These are phyloP conservation scores for Ilyonectria sp. DNA, from an alignment of 2,329 filamentous ascomycete species.

Conservation along the genomic window DNA sequence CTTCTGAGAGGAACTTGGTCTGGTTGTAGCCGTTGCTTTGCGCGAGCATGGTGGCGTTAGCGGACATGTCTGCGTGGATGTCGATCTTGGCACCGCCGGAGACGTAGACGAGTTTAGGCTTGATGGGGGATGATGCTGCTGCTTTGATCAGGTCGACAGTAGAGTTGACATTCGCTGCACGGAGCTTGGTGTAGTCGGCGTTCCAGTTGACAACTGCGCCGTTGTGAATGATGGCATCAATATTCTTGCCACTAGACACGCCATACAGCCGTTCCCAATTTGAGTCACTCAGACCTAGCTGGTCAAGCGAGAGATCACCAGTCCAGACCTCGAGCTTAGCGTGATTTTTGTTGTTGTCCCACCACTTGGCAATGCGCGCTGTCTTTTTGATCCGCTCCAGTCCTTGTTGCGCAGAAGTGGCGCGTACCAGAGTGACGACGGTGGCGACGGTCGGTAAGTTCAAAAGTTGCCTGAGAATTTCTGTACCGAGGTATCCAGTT, in stretches of 20 bases:
- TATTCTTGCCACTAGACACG: conserved; percentile 62
- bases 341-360: conserved; percentile 23
- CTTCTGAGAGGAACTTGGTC: conserved; percentile 36
- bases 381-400: conserved; percentile 30
- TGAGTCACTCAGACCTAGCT: conserved; percentile 76
- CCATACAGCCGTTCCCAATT: conserved; percentile 73
- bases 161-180: conserved; percentile 77
- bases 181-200: conserved; percentile 79
- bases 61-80: neutral
- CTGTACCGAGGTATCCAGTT: conserved; percentile 27
- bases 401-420: conserved; percentile 19
- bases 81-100: conserved; percentile 39
- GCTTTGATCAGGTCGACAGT: conserved; percentile 39
- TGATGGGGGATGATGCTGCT: conserved; percentile 25
- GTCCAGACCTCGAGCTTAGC: conserved; percentile 73
- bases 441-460: conserved; percentile 43
- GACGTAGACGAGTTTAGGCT: conserved; percentile 43
- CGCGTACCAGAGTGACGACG: conserved; percentile 44
- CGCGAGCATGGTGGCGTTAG: neutral
- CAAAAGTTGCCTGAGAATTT: conserved; percentile 11
- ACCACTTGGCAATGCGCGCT: conserved; percentile 35
- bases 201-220: conserved; percentile 88
- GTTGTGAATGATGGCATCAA: conserved; percentile 85
- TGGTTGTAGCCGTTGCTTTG: conserved; percentile 30
- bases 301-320: conserved; percentile 81